Conservation (phyloP, 1,284 basidiomycete genomes). For the Tilletiopsis washingtonensis region DNA sequence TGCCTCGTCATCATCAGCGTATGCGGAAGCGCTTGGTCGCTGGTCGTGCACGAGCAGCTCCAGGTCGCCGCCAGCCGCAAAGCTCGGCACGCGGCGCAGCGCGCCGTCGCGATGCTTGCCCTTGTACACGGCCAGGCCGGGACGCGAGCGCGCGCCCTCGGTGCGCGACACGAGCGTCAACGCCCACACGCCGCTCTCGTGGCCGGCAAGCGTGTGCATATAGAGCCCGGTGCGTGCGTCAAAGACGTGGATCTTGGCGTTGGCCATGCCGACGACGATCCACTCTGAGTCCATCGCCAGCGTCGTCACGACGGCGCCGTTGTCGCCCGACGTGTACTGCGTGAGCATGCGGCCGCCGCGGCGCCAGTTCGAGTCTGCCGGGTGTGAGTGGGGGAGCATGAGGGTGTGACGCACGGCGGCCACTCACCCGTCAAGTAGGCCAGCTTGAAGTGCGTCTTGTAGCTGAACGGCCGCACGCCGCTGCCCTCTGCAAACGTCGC, state of each 20-base stretch:
- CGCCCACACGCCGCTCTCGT: constrained; percentile 86
- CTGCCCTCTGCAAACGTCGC: too few species aligned
- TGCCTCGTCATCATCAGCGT: background rate
- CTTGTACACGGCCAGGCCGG: constrained; percentile 4
- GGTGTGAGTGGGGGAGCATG: too few species aligned
- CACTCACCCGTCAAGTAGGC: constrained; percentile 66
- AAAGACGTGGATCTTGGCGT: constrained; percentile 79
- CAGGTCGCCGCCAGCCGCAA: constrained; percentile 22
- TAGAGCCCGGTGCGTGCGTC: constrained; percentile 70
- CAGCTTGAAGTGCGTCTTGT: constrained; percentile 65
- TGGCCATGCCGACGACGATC: constrained; percentile 84
- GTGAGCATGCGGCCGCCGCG: constrained; percentile 67
- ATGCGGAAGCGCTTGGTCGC: constrained; percentile 6
- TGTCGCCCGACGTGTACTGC: constrained; percentile 60
- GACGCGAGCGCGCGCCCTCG: background rate
- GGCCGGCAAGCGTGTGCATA: constrained; percentile 69
- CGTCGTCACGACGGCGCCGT: constrained; percentile 69
- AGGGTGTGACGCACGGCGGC: background rate
- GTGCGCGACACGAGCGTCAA: constrained; percentile 59
- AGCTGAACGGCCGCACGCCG: constrained; percentile 55
- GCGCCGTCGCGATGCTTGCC: constrained; percentile 11
- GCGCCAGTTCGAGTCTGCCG: constrained; percentile 70
- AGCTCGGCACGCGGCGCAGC: too few species aligned
- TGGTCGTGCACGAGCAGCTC: constrained; percentile 22
- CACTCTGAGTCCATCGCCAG: constrained; percentile 75